Evolutionary conservation across 305 asterid species (phyloP), one percentile per base, ranked within the genome.

Genomic region (Galium porrigens): DNA sequence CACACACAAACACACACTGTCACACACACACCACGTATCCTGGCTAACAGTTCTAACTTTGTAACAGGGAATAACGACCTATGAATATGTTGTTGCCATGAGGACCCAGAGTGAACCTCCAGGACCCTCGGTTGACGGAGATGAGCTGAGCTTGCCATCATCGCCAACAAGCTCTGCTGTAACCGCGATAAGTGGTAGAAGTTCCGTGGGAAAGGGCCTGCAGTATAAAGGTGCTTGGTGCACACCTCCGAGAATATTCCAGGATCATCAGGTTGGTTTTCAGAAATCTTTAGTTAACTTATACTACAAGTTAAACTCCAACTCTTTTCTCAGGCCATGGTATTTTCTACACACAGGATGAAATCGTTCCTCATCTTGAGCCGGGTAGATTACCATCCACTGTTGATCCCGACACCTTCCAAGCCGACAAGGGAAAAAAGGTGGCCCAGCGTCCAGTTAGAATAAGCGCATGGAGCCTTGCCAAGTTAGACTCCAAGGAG

Each of bases 141-240:
- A 84, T 57, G 98, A 91, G 71, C 90, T 80, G 75, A 91, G 98
- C 72, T 59, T 86, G 78, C 95, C 96, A 55, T 89, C 95, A 54
- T 86, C 98, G 6, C 96, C 98, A 14, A 78, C 96, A 41, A 81
- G 95, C 65, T 91, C 98, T 65, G 98, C 96, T 44, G 98, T 89
- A 69, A 91, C 98, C 41, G 96, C 89, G 55, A 67, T 80, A 52
- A 91, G 98, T 49, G 98, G 95, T 67, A 79, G 96, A 85, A 91
- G 96, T 79, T 91, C 98, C 0, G 84, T 86, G 65, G 98, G 98
- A 69, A 83, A 72, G 86, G 94, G 96, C 59, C 71, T 91, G 80
- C 98, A 80, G 57, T 79, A 89, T 70, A 91, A 86, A 84, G 96
- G 99, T 65, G 86, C 97, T 78, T 92, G 96, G 96, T 92, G 99